Conservation (phyloP, 257 asterid species). For the Gentiana macrophylla region DNA sequence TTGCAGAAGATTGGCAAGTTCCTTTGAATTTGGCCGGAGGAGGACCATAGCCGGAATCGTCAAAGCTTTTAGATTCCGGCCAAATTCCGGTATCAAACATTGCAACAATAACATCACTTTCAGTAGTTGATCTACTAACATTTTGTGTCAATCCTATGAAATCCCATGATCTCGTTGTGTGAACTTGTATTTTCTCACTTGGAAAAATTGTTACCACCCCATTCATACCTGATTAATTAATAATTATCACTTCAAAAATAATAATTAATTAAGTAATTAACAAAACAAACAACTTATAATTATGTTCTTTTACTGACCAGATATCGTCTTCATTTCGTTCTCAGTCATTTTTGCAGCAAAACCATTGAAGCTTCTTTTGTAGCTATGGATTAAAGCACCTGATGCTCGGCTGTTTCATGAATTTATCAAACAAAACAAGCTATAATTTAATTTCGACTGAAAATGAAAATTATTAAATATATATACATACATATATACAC, state of each 20-base stretch:
- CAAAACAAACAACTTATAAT: background rate
- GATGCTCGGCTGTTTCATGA: constrained; percentile 21
- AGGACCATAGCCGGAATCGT: constrained; percentile 16
- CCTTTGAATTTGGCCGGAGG: constrained; percentile 50
- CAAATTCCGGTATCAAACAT: constrained; percentile 42
- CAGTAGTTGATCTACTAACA: constrained; percentile 17
- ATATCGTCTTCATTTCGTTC: constrained; percentile 32
- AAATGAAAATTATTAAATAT: background rate
- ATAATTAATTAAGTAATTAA: background rate
- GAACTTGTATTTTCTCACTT: constrained; percentile 31
- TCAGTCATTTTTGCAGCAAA: constrained; percentile 43
- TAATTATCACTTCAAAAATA: background rate
- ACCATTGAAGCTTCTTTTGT: constrained; percentile 54
- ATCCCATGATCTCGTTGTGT: constrained; percentile 53
- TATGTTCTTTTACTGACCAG: constrained; percentile 19
- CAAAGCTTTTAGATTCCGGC: constrained; percentile 42
- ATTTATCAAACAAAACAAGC: background rate
- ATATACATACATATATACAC: too few relatives aligned
- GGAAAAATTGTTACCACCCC: constrained; percentile 48
- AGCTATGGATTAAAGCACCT: constrained; percentile 12
- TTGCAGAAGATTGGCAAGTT: constrained; percentile 23
- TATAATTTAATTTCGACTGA: too few relatives aligned
- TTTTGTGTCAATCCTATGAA: constrained; percentile 36
- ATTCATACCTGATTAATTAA: constrained; percentile 22
- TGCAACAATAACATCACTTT: constrained; percentile 33